Evolutionary conservation across 2,329 filamentous ascomycete species (phyloP).

Genomic region (Ilyonectria mors-panacis): DNA sequence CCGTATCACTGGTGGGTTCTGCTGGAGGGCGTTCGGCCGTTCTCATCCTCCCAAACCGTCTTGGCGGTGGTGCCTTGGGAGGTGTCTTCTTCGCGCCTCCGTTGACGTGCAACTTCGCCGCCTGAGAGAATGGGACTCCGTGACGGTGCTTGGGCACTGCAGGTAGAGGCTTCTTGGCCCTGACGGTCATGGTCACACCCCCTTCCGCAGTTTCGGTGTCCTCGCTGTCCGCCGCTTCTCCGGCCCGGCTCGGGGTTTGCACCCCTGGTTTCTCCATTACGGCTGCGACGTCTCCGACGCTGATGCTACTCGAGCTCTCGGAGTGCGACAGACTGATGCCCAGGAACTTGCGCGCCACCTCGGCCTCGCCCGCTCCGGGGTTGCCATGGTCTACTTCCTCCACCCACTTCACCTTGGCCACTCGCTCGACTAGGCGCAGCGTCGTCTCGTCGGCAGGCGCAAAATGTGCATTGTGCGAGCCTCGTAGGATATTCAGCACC

Average conservation of each 20-base stretch:
- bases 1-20: slow-evolving; percentile 46
- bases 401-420: slow-evolving; percentile 80
- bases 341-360: slow-evolving; percentile 72
- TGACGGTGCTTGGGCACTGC: slow-evolving; percentile 71
- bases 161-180: slow-evolving; percentile 65
- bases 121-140: slow-evolving; percentile 61
- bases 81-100: slow-evolving; percentile 58
- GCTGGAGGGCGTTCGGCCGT: slow-evolving; percentile 50
- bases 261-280: slow-evolving; percentile 88
- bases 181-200: slow-evolving; percentile 44
- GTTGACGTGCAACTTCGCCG: slow-evolving; percentile 49
- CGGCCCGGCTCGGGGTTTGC: slow-evolving; percentile 79
- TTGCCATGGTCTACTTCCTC: slow-evolving; percentile 51
- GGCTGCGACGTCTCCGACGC: slow-evolving; percentile 83
- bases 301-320: slow-evolving; percentile 80
- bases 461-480: slow-evolving; percentile 79
- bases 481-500: slow-evolving; percentile 79
- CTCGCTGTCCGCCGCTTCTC: slow-evolving; percentile 45
- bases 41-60: slow-evolving; percentile 61
- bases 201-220: slow-evolving; percentile 41
- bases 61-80: slow-evolving; percentile 63
- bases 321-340: slow-evolving; percentile 79
- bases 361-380: slow-evolving; percentile 55
- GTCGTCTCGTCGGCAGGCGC: slow-evolving; percentile 87
- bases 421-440: slow-evolving; percentile 81